Percentiles rank a stretch among this genome's conserved stretches.
phyloP scores from a whole-genome alignment of 495 filamentous ascomycete species.

The Podospora comata region DNA sequence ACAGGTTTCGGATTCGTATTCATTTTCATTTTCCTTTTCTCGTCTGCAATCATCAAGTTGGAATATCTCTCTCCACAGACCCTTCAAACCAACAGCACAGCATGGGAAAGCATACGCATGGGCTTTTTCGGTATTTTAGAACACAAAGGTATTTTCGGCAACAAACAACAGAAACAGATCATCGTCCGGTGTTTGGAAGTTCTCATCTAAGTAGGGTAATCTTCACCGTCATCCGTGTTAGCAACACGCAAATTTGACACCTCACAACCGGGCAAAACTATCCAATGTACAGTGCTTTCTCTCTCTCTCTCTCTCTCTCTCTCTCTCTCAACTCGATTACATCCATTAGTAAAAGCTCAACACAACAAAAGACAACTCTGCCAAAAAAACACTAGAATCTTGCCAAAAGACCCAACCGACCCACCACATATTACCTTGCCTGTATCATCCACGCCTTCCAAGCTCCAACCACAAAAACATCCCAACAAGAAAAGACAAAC shows the following conservation, averaged over 20 bases:
- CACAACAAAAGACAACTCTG: neutral
- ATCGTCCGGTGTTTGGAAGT: neutral
- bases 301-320: neutral
- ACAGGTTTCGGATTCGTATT: neutral
- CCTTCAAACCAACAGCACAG: neutral
- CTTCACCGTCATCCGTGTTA: neutral
- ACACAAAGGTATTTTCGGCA: neutral
- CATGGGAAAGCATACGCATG: neutral
- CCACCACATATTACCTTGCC: constrained; percentile 5
- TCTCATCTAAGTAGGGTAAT: neutral
- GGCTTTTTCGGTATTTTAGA: neutral
- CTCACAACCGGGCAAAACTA: neutral
- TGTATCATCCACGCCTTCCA: neutral
- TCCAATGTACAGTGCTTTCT: neutral
- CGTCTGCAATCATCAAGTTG: neutral
- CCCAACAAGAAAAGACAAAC: neutral
- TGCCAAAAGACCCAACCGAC: neutral
- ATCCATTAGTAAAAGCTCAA: neutral
- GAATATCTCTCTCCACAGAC: neutral
- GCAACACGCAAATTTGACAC: neutral
- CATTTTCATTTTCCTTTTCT: neutral
- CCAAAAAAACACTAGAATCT: neutral
- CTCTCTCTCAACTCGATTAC: neutral
- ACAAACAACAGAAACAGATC: neutral
- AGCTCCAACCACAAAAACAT: neutral